A percentile compares a stretch with the other conserved stretches of the same genome.
Evolutionary conservation across 2,329 filamentous ascomycete species (phyloP).

Genomic region (Ilyonectria mors-panacis): DNA sequence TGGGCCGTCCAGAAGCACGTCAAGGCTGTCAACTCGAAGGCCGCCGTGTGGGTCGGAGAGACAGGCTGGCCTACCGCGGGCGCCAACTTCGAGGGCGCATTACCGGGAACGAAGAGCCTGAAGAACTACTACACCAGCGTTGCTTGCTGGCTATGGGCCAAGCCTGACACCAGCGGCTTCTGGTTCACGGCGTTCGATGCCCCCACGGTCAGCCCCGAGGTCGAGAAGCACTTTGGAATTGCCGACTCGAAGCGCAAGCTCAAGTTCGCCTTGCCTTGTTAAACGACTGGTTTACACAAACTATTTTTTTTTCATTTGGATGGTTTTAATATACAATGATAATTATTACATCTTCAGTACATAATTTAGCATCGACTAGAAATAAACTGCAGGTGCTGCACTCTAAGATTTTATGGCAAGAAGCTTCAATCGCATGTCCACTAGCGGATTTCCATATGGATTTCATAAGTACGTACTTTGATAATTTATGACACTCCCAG

Average conservation of each 20-base stretch:
- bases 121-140: slow-evolving; percentile 43
- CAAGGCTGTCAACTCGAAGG: slow-evolving; percentile 38
- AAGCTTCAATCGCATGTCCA: too few relatives aligned
- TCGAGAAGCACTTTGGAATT: slow-evolving; percentile 45
- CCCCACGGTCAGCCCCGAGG: slow-evolving; percentile 35
- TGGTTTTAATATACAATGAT: too few relatives aligned
- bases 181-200: slow-evolving; percentile 46
- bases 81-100: slow-evolving; percentile 37
- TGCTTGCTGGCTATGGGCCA: slow-evolving; percentile 41
- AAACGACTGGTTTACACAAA: slow-evolving; percentile 44
- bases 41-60: slow-evolving; percentile 43
- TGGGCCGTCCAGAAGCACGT: slow-evolving; percentile 41
- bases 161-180: slow-evolving; percentile 38
- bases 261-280: slow-evolving; percentile 43
- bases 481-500: too few relatives aligned
- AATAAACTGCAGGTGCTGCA: too few relatives aligned
- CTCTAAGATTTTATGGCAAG: too few relatives aligned
- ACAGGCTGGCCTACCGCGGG: slow-evolving; percentile 43
- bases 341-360: too few relatives aligned
- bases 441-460: too few relatives aligned
- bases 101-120: slow-evolving; percentile 33
- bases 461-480: too few relatives aligned
- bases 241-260: slow-evolving; percentile 43
- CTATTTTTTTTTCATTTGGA: too few relatives aligned
- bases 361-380: too few relatives aligned